Evolutionary conservation across 768 basidiomycete genomes (phyloP).

Genomic region (Omphalotus guepiniiformis): DNA sequence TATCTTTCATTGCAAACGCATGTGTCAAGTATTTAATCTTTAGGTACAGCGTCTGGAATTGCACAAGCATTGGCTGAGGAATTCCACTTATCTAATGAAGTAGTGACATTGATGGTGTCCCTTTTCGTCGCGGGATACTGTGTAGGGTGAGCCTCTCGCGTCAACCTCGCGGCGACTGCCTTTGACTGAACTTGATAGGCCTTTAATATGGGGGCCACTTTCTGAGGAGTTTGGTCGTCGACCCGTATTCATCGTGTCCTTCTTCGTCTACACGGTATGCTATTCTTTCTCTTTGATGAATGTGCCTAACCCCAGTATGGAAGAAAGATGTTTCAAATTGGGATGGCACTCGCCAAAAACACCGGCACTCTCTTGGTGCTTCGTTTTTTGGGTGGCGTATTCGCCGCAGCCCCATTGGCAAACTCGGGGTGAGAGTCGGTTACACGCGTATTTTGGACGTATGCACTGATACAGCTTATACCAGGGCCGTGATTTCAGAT

Average conservation of each 20-base stretch:
- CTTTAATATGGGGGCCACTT: conserved; percentile 55
- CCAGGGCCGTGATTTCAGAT: conserved; percentile 50
- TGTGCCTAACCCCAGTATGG: neutral
- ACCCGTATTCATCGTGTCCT: conserved; percentile 52
- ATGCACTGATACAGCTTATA: neutral
- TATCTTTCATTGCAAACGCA: neutral
- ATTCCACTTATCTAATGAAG: conserved; percentile 46
- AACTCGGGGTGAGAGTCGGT: conserved; percentile 52
- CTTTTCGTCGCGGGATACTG: conserved; percentile 69
- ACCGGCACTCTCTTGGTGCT: conserved; percentile 61
- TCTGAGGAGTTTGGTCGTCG: conserved; percentile 57
- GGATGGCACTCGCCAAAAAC: conserved; percentile 57
- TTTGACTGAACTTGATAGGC: conserved; percentile 21
- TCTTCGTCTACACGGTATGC: conserved; percentile 50
- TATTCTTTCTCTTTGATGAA: neutral
- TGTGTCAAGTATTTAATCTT: conserved; percentile 1
- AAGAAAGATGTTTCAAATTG: conserved; percentile 55
- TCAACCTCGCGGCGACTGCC: neutral
- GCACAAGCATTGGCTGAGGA: conserved; percentile 37
- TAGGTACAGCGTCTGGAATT: conserved; percentile 39
- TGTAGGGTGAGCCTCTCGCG: conserved; percentile 35
- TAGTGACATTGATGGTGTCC: conserved; percentile 52
- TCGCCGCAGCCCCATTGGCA: conserved; percentile 64
- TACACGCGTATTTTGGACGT: neutral
- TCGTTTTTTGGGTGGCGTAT: conserved; percentile 67